Conservation (phyloP, 371 early-diverging fungal genomes). For the Blastocladiella emersonii region DNA sequence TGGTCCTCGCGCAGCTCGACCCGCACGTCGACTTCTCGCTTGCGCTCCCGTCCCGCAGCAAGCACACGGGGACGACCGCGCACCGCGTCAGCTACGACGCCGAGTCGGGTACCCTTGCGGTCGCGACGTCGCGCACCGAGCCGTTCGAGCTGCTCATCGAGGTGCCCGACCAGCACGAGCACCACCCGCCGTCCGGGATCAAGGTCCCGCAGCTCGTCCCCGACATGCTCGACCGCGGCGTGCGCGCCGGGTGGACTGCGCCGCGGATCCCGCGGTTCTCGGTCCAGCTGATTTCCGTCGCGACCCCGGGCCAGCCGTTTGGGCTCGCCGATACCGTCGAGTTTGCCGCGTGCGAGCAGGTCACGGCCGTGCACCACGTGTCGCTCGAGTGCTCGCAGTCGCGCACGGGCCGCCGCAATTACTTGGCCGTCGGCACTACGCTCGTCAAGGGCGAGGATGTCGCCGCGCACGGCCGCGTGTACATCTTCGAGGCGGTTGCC, state of each 20-base stretch:
- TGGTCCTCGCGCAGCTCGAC: not conserved
- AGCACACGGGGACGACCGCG: constrained; percentile 55
- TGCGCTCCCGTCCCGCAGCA: constrained; percentile 72
- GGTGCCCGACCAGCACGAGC: constrained; percentile 34
- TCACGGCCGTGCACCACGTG: constrained; percentile 61
- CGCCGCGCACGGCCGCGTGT: constrained; percentile 71
- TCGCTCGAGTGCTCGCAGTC: constrained; percentile 78
- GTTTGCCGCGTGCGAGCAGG: constrained; percentile 77
- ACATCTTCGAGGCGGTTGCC: constrained; percentile 90
- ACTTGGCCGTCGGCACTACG: constrained; percentile 83
- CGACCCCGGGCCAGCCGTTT: not conserved
- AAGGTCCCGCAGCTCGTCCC: not conserved
- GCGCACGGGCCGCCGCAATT: constrained; percentile 61
- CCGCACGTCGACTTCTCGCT: constrained; percentile 52
- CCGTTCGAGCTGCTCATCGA: constrained; percentile 55
- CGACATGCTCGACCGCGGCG: not conserved
- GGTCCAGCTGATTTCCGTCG: not conserved
- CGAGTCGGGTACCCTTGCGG: constrained; percentile 59
- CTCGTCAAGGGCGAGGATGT: constrained; percentile 86
- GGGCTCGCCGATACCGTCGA: constrained; percentile 21
- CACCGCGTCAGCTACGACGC: constrained; percentile 71
- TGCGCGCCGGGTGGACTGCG: not conserved
- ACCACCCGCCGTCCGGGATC: constrained; percentile 20
- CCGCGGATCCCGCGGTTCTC: not conserved
- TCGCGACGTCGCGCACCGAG: constrained; percentile 48